Evolutionary conservation across 768 basidiomycete genomes (phyloP), one percentile per base, ranked within the genome.

Genomic region (Suillus brevipes): DNA sequence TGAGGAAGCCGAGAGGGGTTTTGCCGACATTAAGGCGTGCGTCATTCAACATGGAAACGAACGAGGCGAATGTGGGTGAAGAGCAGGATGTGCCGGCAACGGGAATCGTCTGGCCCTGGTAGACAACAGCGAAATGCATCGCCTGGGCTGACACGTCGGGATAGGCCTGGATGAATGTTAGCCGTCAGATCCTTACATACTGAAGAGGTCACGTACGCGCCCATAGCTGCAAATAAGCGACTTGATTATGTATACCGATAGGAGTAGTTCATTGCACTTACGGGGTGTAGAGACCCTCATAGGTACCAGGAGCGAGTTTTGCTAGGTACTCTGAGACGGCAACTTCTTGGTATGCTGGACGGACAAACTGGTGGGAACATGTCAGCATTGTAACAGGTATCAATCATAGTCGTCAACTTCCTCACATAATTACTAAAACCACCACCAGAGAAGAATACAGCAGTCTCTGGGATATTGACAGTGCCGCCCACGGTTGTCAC

Each of bases 401-500:
- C 12, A 25, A 38, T 12, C 23, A 28, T 34, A 12, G 20, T n/a
- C 12, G 58, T 40, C 43, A 12, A 64, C 16, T 28, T 34, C 23
- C 14, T 67, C 18, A 89, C 88, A 60, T 85, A 85, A 64, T 89
- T 79, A 71, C 89, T 90, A 77, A 91, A 92, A 3, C 90, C 90
- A 49, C 90, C 90, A 1, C 89, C 89, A 20, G 88, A 90, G 78
- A 90, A 89, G 67, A 63, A 74, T 0, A 83, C 84, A 0, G 85
- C 87, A 14, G 80, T 80, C 72, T 92, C 90, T 0, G 89, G 89
- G 59, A 89, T 76, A 50, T 77, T 67, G 31, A 75, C 75, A 1
- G 90, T 91, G 8, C 85, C 91, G 7, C 91, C 91, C 1, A 93
- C 90, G 3, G 87, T 66, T 3, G 91, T 93, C 20, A 91, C 87